Evolutionary conservation across 768 basidiomycete species (phyloP), one percentile per base, ranked within the genome.

Genomic region (Suillus fuscotomentosus): DNA sequence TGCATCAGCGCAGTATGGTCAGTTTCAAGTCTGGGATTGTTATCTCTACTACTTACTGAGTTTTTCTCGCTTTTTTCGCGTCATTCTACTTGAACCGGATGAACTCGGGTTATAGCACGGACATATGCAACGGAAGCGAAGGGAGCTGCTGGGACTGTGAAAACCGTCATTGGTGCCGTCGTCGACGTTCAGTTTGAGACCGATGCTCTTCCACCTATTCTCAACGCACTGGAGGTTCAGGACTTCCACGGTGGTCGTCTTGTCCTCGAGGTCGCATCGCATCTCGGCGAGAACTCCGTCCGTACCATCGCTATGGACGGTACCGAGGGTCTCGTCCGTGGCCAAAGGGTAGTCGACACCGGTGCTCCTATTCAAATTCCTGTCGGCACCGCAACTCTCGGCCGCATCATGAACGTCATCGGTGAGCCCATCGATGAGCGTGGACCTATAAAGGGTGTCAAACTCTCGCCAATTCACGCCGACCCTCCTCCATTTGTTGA

Each of bases 291-390:
- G 84, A 99, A 99, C 87, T 92, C 95, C 31, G 95, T 97, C 78
- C 94, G 97, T 74, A 97, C 94, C 79, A 99, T 99, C 87, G 97
- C 97, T 74, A 99, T 99, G 97, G 97, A 98, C 76, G 96, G 97
- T 90, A 99, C 97, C 61, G 97, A 97, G 81, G 97, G 97, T 92
- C 93, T 99, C 75, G 96, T 99, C 70, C 95, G 97, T 81, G 97
- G 97, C 59, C 92, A 96, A 79, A 95, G 89, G 83, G 97, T 99
- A 74, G 75, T 97, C 74, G 97, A 99, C 81, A 97, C 97, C 45
- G 97, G 97, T 77, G 83, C 90, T 60, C 97, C 97, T 79, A 99
- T 99, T 81, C 85, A 86, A 81, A 94, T 99, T 68, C 97, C 97
- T 70, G 97, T 99, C 74, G 97, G 97, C 68, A 87, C 87, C 66